A percentile compares a stretch with the other conserved stretches of the same genome.
These are phyloP conservation scores for Fusarium protoensiforme DNA, from an alignment of 2,329 filamentous ascomycete genomes.

Conservation along the genomic window DNA sequence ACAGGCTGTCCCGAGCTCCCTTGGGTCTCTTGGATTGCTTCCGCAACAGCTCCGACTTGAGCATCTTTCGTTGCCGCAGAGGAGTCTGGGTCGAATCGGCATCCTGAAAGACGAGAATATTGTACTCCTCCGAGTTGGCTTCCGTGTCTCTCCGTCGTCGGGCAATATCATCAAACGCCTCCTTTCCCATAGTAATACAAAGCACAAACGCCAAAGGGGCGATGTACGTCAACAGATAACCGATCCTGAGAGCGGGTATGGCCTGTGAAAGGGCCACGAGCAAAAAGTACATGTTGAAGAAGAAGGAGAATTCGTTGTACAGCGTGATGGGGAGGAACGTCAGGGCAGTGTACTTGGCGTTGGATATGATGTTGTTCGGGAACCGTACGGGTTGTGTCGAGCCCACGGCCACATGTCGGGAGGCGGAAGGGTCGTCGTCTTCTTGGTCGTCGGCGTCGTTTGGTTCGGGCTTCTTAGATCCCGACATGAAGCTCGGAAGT, in stretches of 20 bases:
- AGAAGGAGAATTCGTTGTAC: constrained; percentile 99
- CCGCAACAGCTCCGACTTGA: constrained; percentile 57
- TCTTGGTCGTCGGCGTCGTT: constrained; percentile 61
- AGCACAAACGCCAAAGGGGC: constrained; percentile 93
- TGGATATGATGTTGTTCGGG: constrained; percentile 91
- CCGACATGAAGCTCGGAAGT: constrained; percentile 75
- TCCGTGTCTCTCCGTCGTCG: constrained; percentile 88
- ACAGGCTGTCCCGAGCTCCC: constrained; percentile 54
- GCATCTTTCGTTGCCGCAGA: constrained; percentile 50
- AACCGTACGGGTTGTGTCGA: constrained; percentile 79
- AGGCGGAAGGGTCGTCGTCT: constrained; percentile 74
- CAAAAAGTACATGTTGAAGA: constrained; percentile 99
- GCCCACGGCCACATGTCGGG: constrained; percentile 81
- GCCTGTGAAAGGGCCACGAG: constrained; percentile 94
- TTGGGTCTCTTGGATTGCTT: constrained; percentile 47
- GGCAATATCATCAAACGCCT: constrained; percentile 93
- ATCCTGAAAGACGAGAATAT: constrained; percentile 77
- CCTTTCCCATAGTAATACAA: constrained; percentile 91
- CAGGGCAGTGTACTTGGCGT: constrained; percentile 96
- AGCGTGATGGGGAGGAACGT: constrained; percentile 94
- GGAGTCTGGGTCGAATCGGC: constrained; percentile 54
- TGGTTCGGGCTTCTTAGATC: constrained; percentile 46
- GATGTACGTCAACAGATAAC: constrained; percentile 94
- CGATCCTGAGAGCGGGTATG: constrained; percentile 89
- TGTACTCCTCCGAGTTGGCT: constrained; percentile 92